Conservation (phyloP, 768 basidiomycete genomes). For the Pholiota molesta region DNA sequence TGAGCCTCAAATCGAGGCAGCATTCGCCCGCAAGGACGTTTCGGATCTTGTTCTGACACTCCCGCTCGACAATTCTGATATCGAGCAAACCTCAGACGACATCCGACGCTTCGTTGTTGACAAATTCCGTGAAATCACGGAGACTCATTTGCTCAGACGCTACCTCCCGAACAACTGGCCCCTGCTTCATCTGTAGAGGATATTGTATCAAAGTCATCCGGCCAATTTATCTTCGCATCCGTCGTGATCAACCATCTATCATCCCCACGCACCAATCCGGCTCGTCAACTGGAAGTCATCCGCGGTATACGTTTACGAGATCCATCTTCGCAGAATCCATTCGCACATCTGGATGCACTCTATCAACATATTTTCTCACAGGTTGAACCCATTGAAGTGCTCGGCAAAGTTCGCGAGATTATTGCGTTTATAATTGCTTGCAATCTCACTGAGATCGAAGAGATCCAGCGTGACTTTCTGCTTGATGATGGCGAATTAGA, state of each 20-base stretch:
- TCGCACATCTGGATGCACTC: too few relatives aligned
- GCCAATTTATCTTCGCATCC: slow-evolving; percentile 13
- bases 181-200: background rate
- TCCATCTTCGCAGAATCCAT: too few relatives aligned
- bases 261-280: too few relatives aligned
- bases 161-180: slow-evolving; percentile 2
- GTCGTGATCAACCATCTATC: background rate
- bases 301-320: too few relatives aligned
- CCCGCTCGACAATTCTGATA: slow-evolving; percentile 4
- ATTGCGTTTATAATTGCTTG: background rate
- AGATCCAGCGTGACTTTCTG: too few relatives aligned
- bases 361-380: background rate
- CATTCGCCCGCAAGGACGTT: background rate
- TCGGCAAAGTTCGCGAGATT: slow-evolving; percentile 2
- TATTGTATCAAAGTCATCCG: slow-evolving; percentile 4
- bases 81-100: slow-evolving; percentile 3
- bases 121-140: slow-evolving; percentile 4
- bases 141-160: slow-evolving; percentile 4
- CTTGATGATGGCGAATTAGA: background rate
- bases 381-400: background rate
- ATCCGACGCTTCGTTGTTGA: slow-evolving; percentile 10
- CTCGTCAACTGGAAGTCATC: too few relatives aligned
- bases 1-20: slow-evolving; percentile 14
- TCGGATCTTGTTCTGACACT: background rate
- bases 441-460: too few relatives aligned